Evolutionary conservation across 2,329 filamentous ascomycete genomes (phyloP), one percentile per base, ranked within the genome.

Genomic region (Scortechinia acanthostroma): DNA sequence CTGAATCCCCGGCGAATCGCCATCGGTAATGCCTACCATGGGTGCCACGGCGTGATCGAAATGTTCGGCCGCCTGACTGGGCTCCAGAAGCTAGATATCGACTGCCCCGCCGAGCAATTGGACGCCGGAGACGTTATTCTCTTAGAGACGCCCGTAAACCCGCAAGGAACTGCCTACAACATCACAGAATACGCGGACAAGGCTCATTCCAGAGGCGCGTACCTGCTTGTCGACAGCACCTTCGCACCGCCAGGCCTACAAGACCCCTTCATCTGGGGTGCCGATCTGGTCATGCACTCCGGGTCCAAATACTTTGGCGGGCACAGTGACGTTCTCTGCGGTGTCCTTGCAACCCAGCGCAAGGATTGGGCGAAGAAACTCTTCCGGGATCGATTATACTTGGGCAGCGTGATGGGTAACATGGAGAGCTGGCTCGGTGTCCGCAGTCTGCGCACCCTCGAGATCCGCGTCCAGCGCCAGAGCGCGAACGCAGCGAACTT

Each of bases 231-330:
- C 2, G 84, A 88, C 56, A 70, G 77, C 10, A 88, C 84, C 0
- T 87, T 88, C 58, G 84, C 72, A 0, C 83, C 84, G 3, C 83
- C 83, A 1, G 76, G 77, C 4, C 60, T 88, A 13, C 79, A 83
- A 53, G 80, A 88, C 53, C 82, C 84, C 0, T 87, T 87, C 53
- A 53, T 59, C 6, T 79, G 71, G 60, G 84, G 83, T 16, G 81
- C 82, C 3, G 83, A 88, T 58, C 61, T 83, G 2, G 74, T 87
- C 6, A 79, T 88, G 78, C 83, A 88, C 56, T 75, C 69, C 4
- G 83, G 81, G 2, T 84, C 82, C 1, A 88, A 88, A 59, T 88
- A 87, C 56, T 70, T 88, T 44, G 83, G 84, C 2, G 84, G 83
- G 0, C 83, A 88, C 58, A 81, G 75, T 46, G 83, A 88, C 60